A percentile compares a stretch with the other conserved stretches of the same genome.
phyloP scores from a whole-genome alignment of 441 rosid species.

The Brassica hybrid region DNA sequence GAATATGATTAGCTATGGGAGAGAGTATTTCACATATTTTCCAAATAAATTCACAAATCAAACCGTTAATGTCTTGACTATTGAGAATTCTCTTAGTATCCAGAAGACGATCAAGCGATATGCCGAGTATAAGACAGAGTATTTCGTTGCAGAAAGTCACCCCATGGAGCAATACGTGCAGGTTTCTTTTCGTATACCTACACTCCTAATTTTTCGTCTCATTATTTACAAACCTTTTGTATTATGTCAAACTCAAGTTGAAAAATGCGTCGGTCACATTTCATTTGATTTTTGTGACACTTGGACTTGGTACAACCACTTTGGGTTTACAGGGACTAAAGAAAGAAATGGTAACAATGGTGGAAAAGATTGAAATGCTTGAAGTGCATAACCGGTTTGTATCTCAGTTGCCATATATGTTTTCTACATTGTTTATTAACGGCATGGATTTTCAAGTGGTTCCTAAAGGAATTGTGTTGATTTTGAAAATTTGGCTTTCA shows the following conservation, averaged over 20 bases:
- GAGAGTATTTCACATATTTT: background rate
- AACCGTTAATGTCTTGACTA: background rate
- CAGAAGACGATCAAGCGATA: slow-evolving; percentile 55
- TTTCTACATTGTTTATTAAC: background rate
- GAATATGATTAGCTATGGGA: background rate
- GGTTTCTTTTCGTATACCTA: slow-evolving; percentile 44
- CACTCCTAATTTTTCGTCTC: background rate
- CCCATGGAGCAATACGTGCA: slow-evolving; percentile 43
- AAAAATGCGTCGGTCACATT: background rate
- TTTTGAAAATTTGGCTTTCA: background rate
- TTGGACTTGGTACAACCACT: slow-evolving; percentile 4
- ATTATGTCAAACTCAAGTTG: slow-evolving; percentile 5
- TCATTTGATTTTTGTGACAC: slow-evolving; percentile 5
- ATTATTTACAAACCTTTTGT: background rate
- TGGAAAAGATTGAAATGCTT: slow-evolving; percentile 54
- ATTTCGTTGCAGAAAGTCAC: slow-evolving; percentile 8
- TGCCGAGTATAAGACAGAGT: slow-evolving; percentile 35
- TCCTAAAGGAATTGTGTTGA: background rate
- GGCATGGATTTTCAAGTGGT: background rate
- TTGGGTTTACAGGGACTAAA: slow-evolving; percentile 42
- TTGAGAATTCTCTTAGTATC: slow-evolving; percentile 47
- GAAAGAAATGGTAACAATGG: slow-evolving; percentile 49
- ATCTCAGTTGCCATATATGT: slow-evolving; percentile 17
- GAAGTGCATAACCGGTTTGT: slow-evolving; percentile 55
- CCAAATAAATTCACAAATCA: background rate